Percentiles rank a stretch among this genome's conserved stretches.
Conservation (phyloP, 2,329 filamentous ascomycete species). For the Pseudomassariella vexata region DNA sequence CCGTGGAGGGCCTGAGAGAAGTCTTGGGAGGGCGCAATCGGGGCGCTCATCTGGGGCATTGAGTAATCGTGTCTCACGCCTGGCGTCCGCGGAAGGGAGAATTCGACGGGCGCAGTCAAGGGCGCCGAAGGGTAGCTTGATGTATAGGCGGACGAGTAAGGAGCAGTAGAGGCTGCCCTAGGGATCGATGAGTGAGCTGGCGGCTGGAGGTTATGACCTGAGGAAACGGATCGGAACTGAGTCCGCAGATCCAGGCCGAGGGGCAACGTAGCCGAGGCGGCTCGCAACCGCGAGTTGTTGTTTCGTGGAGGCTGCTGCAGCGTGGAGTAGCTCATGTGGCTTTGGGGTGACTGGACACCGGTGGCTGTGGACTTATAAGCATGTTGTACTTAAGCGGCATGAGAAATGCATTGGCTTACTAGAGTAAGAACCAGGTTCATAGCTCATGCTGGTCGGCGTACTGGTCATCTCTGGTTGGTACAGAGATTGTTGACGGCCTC, state of each 20-base stretch:
- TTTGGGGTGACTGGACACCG: conserved; percentile 40
- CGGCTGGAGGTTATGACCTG: conserved; percentile 21
- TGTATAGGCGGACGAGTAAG: conserved; percentile 40
- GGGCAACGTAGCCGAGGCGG: conserved; percentile 31
- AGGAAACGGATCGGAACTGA: conserved; percentile 24
- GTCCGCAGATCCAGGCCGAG: conserved; percentile 24
- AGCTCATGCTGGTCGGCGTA: conserved; percentile 34
- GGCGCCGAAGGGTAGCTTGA: conserved; percentile 49
- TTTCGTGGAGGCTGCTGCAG: conserved; percentile 37
- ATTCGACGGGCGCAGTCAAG: conserved; percentile 48
- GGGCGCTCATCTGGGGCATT: conserved; percentile 49
- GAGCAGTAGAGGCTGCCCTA: conserved; percentile 32
- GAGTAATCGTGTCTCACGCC: conserved; percentile 39
- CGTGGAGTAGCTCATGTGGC: conserved; percentile 42
- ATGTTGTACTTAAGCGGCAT: no score
- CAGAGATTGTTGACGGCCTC: conserved; percentile 40
- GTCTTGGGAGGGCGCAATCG: conserved; percentile 46
- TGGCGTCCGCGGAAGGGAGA: conserved; percentile 39
- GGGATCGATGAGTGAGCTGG: conserved; percentile 23
- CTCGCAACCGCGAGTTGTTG: conserved; percentile 43
- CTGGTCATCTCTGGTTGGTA: conserved; percentile 45
- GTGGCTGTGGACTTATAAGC: conserved; percentile 35
- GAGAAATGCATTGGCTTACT: no score
- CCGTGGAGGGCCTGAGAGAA: conserved; percentile 44
- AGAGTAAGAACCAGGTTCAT: conserved; percentile 47